phyloP scores from a whole-genome alignment of 176 grass and related monocot species.

The Typha latifolia region DNA sequence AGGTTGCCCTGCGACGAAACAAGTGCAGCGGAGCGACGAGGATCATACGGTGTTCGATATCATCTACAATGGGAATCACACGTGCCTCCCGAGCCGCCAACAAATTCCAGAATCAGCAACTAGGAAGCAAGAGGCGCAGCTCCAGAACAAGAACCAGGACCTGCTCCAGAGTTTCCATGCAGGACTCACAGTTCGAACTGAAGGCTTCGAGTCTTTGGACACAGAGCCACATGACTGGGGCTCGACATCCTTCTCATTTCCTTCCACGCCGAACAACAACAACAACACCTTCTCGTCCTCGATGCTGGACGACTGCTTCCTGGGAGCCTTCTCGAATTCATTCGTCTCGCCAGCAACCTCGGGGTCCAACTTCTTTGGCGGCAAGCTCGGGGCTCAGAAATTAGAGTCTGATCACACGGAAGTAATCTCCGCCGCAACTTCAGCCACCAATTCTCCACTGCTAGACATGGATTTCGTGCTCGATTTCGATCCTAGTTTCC shows the following conservation, averaged over 20 bases:
- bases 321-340: not conserved
- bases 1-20: conserved; percentile 63
- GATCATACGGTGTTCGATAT: conserved; percentile 64
- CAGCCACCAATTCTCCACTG: conserved; percentile 20
- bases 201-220: not conserved
- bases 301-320: not conserved
- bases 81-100: conserved; percentile 33
- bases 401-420: conserved; percentile 13
- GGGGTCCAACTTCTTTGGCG: conserved; percentile 11
- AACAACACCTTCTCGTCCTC: not conserved
- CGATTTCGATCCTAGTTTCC: conserved; percentile 13
- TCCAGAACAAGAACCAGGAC: not conserved
- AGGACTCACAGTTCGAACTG: not conserved
- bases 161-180: not conserved
- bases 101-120: not conserved
- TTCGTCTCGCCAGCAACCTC: conserved; percentile 17
- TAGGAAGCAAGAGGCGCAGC: not conserved
- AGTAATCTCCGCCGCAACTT: conserved; percentile 7
- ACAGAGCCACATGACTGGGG: not conserved
- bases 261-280: not conserved
- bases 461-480: conserved; percentile 24
- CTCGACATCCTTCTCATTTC: conserved; percentile 9
- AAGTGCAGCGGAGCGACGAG: conserved; percentile 69
- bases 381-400: not conserved
- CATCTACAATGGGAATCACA: conserved; percentile 59